Base-by-base conservation (phyloP, 306 rosid species). In the Cucurbita pepo region DNA sequence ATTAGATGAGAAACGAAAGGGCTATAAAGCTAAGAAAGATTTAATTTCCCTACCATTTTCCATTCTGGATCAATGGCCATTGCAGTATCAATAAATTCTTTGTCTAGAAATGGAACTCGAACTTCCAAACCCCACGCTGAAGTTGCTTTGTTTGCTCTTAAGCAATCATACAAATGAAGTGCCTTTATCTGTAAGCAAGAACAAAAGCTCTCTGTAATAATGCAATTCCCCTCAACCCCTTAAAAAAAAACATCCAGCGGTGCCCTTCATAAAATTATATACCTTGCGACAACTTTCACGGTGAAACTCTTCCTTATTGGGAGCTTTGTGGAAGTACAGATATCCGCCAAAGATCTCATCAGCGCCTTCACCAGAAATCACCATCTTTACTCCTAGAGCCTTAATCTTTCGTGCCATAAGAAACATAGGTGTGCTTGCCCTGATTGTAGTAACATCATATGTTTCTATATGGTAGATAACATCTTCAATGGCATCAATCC, bases 101-200 rank as follows among this genome's bases (percentile, higher is more conserved):
- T 95, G 81, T 95, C 99, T 60, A 95, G 76, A 78, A 95, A 95
- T 4, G 99, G 99, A 59, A 95, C 99, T 41, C 97, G 74, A 8
- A 96, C 97, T 85, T 95, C 99, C 65, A 95, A 60, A 6, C 99
- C 99, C 99, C 99, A 91, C 16, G 99, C 99, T 74, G 85, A 91
- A 22, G 96, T 88, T 15, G 99, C 75, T 74, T 95, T 95, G 80
- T 95, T 95, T 8, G 99, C 99, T 81, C 99, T 67, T 77, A 82
- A 67, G 79, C 99, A 95, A 75, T 95, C 99, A 58, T 91, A 95
- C 77, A 80, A 82, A 78, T 95, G 89, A 12, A 95, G 89, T 75
- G 95, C 99, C 83, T 95, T 95, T 66, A 95, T 84, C 99, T 95
- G 88, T 82, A 86, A 51, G 36, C 5, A 21, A 56, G 18, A 58